Conservation (phyloP, 805 yeast species). For the Kazachstania psychrophila region DNA sequence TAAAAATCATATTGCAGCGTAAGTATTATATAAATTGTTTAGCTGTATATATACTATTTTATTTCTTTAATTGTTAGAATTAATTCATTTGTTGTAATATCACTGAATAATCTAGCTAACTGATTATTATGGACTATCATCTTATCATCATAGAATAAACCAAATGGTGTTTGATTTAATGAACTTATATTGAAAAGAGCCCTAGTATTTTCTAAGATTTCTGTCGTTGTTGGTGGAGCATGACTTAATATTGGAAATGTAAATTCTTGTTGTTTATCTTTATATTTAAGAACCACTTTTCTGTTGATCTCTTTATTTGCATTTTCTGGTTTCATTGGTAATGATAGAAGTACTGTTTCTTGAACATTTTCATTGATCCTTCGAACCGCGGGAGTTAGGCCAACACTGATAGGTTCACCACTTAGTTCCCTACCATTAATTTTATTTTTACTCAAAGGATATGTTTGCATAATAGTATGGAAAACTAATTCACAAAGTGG, state of each 20-base stretch:
- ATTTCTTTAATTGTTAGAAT: background rate
- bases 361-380: background rate
- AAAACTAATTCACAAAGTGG: constrained; percentile 52
- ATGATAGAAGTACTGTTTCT: constrained; percentile 15
- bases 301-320: constrained; percentile 31
- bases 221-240: constrained; percentile 73
- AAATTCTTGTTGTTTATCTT: constrained; percentile 50
- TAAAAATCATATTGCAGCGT: no score
- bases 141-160: constrained; percentile 17
- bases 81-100: constrained; percentile 7
- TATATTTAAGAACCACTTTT: constrained; percentile 42
- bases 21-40: no score
- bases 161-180: constrained; percentile 9
- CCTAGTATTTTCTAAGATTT: constrained; percentile 69
- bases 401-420: no score
- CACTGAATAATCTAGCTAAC: constrained; percentile 37
- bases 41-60: no score
- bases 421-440: background rate
- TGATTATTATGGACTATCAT: constrained; percentile 39
- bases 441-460: background rate
- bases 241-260: constrained; percentile 53
- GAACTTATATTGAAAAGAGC: constrained; percentile 52
- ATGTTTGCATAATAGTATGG: constrained; percentile 1
- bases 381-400: no score
- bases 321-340: constrained; percentile 30